Conservation (phyloP, 1,284 basidiomycete genomes). For the Cryptococcus sp. region DNA sequence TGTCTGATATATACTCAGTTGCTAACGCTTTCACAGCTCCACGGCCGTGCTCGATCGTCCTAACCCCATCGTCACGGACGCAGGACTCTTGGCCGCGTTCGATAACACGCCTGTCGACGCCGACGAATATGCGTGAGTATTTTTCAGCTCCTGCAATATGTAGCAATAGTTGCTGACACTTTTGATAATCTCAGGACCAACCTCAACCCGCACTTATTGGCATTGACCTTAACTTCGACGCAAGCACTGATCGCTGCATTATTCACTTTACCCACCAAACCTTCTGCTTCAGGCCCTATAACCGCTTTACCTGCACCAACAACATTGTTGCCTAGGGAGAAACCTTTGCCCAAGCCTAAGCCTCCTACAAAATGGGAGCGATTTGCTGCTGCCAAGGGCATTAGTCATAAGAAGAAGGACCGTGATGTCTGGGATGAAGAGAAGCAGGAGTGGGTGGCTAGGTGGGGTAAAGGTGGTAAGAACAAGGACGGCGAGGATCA, state of each 20-base stretch:
- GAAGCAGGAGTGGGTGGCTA: constrained; percentile 84
- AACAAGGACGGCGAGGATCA: constrained; percentile 86
- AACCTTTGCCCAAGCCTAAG: constrained; percentile 90
- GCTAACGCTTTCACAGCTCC: constrained; percentile 29
- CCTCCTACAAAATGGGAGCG: constrained; percentile 95
- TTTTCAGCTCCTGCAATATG: neutral
- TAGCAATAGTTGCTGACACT: neutral
- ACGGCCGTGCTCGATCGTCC: constrained; percentile 68
- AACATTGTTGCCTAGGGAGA: constrained; percentile 80
- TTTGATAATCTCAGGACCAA: constrained; percentile 59
- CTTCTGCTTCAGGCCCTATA: constrained; percentile 78
- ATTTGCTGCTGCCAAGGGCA: constrained; percentile 93
- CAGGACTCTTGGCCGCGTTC: constrained; percentile 79
- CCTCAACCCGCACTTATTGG: constrained; percentile 75
- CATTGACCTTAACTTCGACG: constrained; percentile 80
- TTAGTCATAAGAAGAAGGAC: constrained; percentile 76
- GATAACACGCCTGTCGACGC: constrained; percentile 84
- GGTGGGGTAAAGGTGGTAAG: constrained; percentile 90
- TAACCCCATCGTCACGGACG: constrained; percentile 76
- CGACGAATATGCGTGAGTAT: constrained; percentile 71
- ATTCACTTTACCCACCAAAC: constrained; percentile 78
- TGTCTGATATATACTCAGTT: too few species aligned
- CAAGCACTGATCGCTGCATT: constrained; percentile 79
- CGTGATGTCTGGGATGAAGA: constrained; percentile 93
- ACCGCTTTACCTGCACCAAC: constrained; percentile 76